A percentile compares a stretch with the other conserved stretches of the same genome.
These are phyloP conservation scores for Naganishia antarctica DNA, from an alignment of 768 basidiomycete species.

Conservation along the genomic window DNA sequence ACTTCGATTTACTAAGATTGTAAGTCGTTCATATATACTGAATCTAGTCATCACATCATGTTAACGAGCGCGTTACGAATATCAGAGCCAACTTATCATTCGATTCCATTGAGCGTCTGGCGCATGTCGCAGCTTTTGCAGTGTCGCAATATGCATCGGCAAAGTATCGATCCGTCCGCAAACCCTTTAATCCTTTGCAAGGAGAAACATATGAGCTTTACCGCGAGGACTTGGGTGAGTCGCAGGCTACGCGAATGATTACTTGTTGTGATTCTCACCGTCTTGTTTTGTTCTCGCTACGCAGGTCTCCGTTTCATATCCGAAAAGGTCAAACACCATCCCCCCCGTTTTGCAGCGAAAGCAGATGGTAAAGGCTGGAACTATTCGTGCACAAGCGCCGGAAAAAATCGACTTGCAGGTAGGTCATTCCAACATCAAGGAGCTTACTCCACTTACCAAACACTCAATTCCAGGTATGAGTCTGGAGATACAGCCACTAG, in stretches of 20 bases:
- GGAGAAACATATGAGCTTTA: slow-evolving; percentile 81
- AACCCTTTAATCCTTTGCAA: slow-evolving; percentile 85
- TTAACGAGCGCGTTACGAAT: neutral
- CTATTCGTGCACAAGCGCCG: slow-evolving; percentile 67
- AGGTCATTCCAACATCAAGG: too few relatives aligned
- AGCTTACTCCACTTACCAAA: too few relatives aligned
- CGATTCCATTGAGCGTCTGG: slow-evolving; percentile 65
- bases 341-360: slow-evolving; percentile 70
- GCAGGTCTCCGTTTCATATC: slow-evolving; percentile 57
- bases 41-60: slow-evolving; percentile 51
- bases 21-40: neutral
- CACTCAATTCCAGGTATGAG: slow-evolving; percentile 78
- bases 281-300: too few relatives aligned
- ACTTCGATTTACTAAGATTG: slow-evolving; percentile 20
- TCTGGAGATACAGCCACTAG: slow-evolving; percentile 76
- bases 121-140: slow-evolving; percentile 75
- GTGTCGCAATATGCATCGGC: slow-evolving; percentile 80
- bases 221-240: slow-evolving; percentile 56
- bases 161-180: slow-evolving; percentile 70
- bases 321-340: slow-evolving; percentile 82
- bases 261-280: too few relatives aligned
- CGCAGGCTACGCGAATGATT: neutral
- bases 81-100: slow-evolving; percentile 53
- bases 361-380: slow-evolving; percentile 76
- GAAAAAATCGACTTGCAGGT: slow-evolving; percentile 89